Conservation (phyloP, 2,329 filamentous ascomycete species). For the Pseudocercospora ulei region DNA sequence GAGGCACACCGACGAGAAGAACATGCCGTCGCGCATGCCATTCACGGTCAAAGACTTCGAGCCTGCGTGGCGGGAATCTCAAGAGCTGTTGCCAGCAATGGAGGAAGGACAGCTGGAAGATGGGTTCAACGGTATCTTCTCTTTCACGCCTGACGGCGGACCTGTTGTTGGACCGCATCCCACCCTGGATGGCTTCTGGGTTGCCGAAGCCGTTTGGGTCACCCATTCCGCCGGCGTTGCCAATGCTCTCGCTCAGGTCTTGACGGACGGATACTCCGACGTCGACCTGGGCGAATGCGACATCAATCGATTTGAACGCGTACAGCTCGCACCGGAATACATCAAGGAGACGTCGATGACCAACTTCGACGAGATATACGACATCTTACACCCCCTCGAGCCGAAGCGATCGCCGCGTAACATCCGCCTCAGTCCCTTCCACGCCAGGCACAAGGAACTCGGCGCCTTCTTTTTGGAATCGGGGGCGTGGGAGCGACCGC, state of each 20-base stretch:
- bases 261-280: conserved; percentile 48
- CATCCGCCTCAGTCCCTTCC: conserved; percentile 51
- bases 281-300: conserved; percentile 53
- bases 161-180: conserved; percentile 52
- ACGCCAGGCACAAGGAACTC: conserved; percentile 46
- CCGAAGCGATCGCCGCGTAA: conserved; percentile 50
- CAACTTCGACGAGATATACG: conserved; percentile 56
- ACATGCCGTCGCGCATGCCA: conserved; percentile 54
- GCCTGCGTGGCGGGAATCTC: conserved; percentile 50
- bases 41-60: conserved; percentile 54
- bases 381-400: conserved; percentile 53
- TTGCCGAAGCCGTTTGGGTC: conserved; percentile 58
- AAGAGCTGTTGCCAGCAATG: conserved; percentile 48
- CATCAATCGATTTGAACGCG: conserved; percentile 51
- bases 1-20: conserved; percentile 47
- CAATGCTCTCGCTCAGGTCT: conserved; percentile 49
- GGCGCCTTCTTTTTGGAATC: conserved; percentile 52
- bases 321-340: conserved; percentile 49
- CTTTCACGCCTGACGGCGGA: conserved; percentile 56
- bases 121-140: conserved; percentile 58
- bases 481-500: conserved; percentile 54
- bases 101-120: conserved; percentile 46
- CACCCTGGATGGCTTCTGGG: conserved; percentile 52
- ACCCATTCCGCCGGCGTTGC: conserved; percentile 57
- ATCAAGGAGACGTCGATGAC: conserved; percentile 51